These are phyloP conservation scores for Naganishia onofrii DNA, from an alignment of 768 basidiomycete species.

Conservation along the genomic window DNA sequence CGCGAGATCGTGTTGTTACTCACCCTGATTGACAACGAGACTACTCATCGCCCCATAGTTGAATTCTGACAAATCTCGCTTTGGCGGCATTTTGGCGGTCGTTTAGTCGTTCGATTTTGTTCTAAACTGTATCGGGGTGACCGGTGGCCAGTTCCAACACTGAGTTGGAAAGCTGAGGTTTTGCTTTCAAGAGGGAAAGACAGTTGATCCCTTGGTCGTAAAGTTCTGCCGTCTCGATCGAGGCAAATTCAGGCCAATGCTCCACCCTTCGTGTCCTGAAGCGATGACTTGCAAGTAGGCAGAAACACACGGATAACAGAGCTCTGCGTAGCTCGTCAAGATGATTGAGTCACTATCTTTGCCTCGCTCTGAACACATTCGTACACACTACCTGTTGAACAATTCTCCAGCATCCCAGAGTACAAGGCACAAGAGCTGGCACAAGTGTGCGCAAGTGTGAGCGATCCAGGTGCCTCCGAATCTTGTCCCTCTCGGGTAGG, in stretches of 20 bases:
- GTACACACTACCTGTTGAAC: no score
- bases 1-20: conserved; percentile 28
- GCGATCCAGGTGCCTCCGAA: background rate
- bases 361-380: background rate
- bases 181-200: background rate
- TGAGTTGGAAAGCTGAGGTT: background rate
- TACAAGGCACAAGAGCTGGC: no score
- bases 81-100: conserved; percentile 51
- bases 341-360: background rate
- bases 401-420: no score
- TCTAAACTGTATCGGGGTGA: conserved; percentile 4
- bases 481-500: no score
- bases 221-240: background rate
- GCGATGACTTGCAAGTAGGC: background rate
- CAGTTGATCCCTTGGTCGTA: background rate
- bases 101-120: background rate
- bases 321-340: background rate
- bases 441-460: no score
- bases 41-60: conserved; percentile 95
- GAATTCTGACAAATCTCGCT: conserved; percentile 82
- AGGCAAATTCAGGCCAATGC: background rate
- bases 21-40: conserved; percentile 80
- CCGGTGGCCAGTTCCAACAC: conserved; percentile 14
- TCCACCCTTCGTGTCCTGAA: background rate
- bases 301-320: background rate